Conservation (phyloP, 1,284 basidiomycete genomes). For the Agroathelia rolfsii region DNA sequence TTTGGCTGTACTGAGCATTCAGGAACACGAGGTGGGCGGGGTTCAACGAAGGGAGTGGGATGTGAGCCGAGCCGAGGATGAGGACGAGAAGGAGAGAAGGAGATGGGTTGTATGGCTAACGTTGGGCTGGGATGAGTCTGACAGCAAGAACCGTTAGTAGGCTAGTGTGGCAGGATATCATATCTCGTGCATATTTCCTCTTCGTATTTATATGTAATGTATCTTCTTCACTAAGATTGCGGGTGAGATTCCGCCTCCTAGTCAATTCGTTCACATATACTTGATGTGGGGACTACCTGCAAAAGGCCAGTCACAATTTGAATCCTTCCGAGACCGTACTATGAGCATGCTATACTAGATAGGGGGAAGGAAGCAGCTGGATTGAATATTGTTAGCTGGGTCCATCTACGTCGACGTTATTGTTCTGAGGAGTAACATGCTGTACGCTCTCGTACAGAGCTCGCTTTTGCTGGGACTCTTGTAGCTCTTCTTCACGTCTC, state of each 20-base stretch:
- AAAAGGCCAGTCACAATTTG: no score
- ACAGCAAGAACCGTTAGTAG: conserved; percentile 6
- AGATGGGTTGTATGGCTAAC: conserved; percentile 62
- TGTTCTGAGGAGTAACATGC: no score
- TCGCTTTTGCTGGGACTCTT: conserved; percentile 54
- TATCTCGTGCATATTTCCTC: conserved; percentile 2
- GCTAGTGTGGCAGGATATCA: no score
- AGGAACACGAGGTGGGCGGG: conserved; percentile 39
- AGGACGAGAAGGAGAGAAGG: conserved; percentile 55
- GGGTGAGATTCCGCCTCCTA: no score
- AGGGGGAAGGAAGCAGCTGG: no score
- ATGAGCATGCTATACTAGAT: no score
- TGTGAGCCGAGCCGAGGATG: conserved; percentile 34
- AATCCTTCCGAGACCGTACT: no score
- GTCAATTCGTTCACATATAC: no score
- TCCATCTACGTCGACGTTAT: not conserved
- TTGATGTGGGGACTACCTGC: no score
- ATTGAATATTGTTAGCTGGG: no score
- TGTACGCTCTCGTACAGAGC: conserved; percentile 63
- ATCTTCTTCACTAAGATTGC: no score
- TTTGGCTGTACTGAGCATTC: conserved; percentile 35
- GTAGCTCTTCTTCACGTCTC: conserved; percentile 57
- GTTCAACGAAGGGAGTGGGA: conserved; percentile 37
- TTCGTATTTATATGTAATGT: no score
- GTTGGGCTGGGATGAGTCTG: conserved; percentile 36